Percentiles rank a stretch among this genome's conserved stretches.
Evolutionary conservation across 2,329 filamentous ascomycete genomes (phyloP).

Genomic region (Geoglossum cookeanum): DNA sequence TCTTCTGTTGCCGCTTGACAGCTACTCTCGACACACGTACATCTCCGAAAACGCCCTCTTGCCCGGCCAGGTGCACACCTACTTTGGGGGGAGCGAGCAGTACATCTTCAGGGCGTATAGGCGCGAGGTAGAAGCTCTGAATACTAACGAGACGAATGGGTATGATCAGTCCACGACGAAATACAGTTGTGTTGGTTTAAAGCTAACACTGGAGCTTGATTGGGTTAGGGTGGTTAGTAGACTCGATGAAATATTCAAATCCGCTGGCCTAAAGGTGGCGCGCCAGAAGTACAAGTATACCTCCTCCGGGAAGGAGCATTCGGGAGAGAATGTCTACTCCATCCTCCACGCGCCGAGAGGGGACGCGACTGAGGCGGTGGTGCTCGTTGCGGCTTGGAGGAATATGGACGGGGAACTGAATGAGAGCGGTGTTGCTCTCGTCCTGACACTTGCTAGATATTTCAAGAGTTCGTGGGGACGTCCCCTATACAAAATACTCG

Average conservation of each 20-base stretch:
- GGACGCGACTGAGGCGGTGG: conserved; percentile 92
- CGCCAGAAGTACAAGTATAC: conserved; percentile 76
- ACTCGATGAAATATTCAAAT: conserved; percentile 55
- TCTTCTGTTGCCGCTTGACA: conserved; percentile 68
- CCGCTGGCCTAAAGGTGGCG: conserved; percentile 69
- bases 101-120: conserved; percentile 82
- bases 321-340: conserved; percentile 81
- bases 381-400: conserved; percentile 74
- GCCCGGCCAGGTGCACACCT: conserved; percentile 91
- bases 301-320: conserved; percentile 52
- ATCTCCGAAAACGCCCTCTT: conserved; percentile 94
- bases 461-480: conserved; percentile 47
- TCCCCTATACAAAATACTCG: not conserved
- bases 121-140: conserved; percentile 55
- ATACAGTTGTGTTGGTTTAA: not conserved
- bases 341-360: conserved; percentile 84
- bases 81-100: conserved; percentile 92
- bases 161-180: conserved; percentile 12
- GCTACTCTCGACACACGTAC: conserved; percentile 83
- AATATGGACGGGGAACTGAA: conserved; percentile 67
- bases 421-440: conserved; percentile 68
- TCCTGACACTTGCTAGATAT: conserved; percentile 75
- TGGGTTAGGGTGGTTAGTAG: conserved; percentile 38
- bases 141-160: conserved; percentile 13
- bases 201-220: conserved; percentile 2